These are phyloP conservation scores for Myxozyma monticola DNA, from an alignment of 805 yeast species.

Conservation along the genomic window DNA sequence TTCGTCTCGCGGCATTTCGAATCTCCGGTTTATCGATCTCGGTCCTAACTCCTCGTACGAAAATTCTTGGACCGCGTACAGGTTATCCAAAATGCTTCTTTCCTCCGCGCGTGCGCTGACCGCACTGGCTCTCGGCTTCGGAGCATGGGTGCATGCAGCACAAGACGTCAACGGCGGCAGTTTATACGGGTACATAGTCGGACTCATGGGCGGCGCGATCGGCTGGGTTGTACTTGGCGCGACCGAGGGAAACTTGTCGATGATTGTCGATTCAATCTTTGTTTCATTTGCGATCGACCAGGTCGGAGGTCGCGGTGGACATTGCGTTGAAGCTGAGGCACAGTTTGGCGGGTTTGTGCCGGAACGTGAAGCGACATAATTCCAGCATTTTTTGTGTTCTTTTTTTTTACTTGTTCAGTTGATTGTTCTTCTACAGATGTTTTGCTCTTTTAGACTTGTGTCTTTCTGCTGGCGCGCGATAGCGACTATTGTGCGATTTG, in stretches of 20 bases:
- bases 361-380: too few relatives aligned
- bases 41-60: constrained; percentile 23
- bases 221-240: constrained; percentile 48
- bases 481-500: too few relatives aligned
- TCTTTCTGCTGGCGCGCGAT: too few relatives aligned
- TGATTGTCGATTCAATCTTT: constrained; percentile 35
- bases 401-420: too few relatives aligned
- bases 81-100: constrained; percentile 42
- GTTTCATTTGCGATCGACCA: constrained; percentile 42
- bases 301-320: constrained; percentile 34
- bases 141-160: constrained; percentile 46
- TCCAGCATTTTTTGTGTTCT: too few relatives aligned
- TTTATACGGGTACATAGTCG: constrained; percentile 44
- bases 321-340: constrained; percentile 38
- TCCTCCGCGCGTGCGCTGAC: constrained; percentile 42
- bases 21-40: constrained; percentile 24
- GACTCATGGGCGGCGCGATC: constrained; percentile 42
- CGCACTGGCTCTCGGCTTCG: constrained; percentile 41
- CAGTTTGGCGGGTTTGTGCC: constrained; percentile 32
- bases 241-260: constrained; percentile 44
- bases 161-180: constrained; percentile 38
- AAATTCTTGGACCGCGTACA: constrained; percentile 39
- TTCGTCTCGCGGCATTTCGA: constrained; percentile 37
- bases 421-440: too few relatives aligned
- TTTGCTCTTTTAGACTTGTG: too few relatives aligned